Conservation (phyloP, 805 yeast species). For the Kuraishia ogatae region DNA sequence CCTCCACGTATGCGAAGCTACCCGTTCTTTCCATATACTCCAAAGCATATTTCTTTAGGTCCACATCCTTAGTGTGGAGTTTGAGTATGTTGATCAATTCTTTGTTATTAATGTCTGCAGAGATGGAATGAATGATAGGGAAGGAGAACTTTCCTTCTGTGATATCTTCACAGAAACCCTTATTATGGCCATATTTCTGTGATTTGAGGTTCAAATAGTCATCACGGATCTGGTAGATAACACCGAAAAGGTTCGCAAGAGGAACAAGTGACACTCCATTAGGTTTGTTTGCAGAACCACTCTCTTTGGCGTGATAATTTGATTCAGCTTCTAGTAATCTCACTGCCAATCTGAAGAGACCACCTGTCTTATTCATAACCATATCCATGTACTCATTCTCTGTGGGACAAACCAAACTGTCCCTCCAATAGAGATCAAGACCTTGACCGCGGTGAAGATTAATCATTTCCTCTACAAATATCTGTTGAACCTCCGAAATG, state of each 20-base stretch:
- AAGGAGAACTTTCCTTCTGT: conserved; percentile 86
- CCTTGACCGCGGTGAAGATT: conserved; percentile 89
- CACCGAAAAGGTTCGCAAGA: conserved; percentile 69
- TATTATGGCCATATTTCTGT: conserved; percentile 40
- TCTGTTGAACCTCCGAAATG: conserved; percentile 16
- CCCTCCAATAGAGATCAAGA: conserved; percentile 84
- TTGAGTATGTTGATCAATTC: conserved; percentile 42
- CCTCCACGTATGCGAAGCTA: conserved; percentile 30
- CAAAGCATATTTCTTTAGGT: conserved; percentile 43
- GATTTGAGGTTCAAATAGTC: conserved; percentile 68
- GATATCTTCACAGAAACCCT: conserved; percentile 80
- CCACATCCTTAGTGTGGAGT: conserved; percentile 40
- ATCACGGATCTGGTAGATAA: conserved; percentile 78
- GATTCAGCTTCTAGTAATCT: conserved; percentile 41
- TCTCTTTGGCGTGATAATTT: conserved; percentile 7
- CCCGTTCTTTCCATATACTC: conserved; percentile 31
- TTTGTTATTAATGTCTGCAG: conserved; percentile 24
- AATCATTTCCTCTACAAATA: conserved; percentile 65
- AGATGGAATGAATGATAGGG: conserved; percentile 67
- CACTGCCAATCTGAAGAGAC: conserved; percentile 70
- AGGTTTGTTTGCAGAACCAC: background rate
- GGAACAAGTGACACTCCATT: conserved; percentile 31
- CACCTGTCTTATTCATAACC: conserved; percentile 89
- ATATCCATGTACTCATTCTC: conserved; percentile 61
- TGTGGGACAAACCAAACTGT: conserved; percentile 45